Base-by-base conservation (phyloP, 805 yeast species). In the Kurtzmaniella fragi region DNA sequence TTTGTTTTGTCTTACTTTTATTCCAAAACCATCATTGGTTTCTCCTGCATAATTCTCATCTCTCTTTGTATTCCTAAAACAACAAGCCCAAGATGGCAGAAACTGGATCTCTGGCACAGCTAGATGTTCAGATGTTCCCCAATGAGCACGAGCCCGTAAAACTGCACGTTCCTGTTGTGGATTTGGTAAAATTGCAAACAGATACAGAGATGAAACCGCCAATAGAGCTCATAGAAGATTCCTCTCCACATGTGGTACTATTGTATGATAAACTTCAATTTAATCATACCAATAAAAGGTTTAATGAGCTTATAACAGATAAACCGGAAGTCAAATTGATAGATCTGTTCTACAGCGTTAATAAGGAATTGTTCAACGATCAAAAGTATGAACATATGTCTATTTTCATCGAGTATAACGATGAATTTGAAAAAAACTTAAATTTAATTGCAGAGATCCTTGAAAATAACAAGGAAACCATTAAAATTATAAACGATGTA, bases 381-480 rank as follows among this genome's bases (percentile, higher is more conserved):
- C 37, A 34, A 29, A 44, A 33, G 25, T 58, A 43, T 41, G 52
- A 55, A 35, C 47, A 45, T 32, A 32, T 62, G 23, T 59, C 58
- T 43, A 47, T 64, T 31, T 56, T 57, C 40, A 46, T 63, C 13
- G 70, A 62, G 42, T 63, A 61, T 41, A 58, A 49, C 41, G 56
- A 49, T 29, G 51, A 54, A 16, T 61, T 62, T 45, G 57, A 51
- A 17, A n/a, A 16, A 11, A 51, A 60, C 40, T 36, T 61, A 38
- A 45, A 44, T 13, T 43, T 35, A 31, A 44, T 57, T 20, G 44
- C 44, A 20, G 46, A 48, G 2, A 60, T 60, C 39, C 41, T 63
- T 10, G 45, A 45, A 13, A 28, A 41, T 4, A 43, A 57, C 30
- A 33, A 46, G 6, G 38, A 40, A 2, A 43, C 48, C 17, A 20